Percentiles rank a stretch among this genome's conserved stretches.
phyloP scores from a whole-genome alignment of 2,329 filamentous ascomycete genomes.

The Penicillium thymicola region DNA sequence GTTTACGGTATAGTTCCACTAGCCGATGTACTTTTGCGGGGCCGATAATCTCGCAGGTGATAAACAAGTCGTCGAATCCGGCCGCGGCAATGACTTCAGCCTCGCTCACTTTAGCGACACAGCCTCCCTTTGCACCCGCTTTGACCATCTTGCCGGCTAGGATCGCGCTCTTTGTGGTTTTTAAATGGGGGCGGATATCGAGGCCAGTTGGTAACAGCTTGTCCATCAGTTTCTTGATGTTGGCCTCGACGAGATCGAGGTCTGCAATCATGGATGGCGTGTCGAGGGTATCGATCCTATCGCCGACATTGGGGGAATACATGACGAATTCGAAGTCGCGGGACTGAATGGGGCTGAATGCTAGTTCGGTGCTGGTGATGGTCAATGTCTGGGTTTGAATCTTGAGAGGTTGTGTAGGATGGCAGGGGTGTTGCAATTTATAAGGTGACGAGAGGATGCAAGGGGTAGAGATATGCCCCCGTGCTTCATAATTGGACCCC shows the following conservation, averaged over 20 bases:
- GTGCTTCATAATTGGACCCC: neutral
- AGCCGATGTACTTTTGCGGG: conserved; percentile 46
- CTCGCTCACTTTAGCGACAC: conserved; percentile 53
- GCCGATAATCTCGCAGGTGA: conserved; percentile 53
- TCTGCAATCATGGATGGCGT: conserved; percentile 58
- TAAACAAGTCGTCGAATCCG: conserved; percentile 51
- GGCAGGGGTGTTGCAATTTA: neutral
- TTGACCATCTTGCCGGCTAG: conserved; percentile 45
- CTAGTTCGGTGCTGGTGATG: neutral
- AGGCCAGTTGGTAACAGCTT: conserved; percentile 47
- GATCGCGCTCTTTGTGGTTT: conserved; percentile 51
- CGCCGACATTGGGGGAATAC: conserved; percentile 46
- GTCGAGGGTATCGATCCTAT: conserved; percentile 46
- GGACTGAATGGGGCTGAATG: neutral
- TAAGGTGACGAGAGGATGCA: neutral
- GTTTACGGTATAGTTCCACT: conserved; percentile 44
- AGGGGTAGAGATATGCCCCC: neutral
- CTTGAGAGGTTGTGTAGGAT: neutral
- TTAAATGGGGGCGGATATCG: conserved; percentile 51
- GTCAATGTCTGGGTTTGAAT: neutral
- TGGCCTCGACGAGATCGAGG: conserved; percentile 51
- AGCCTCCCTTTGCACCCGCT: conserved; percentile 51
- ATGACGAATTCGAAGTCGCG: conserved; percentile 13
- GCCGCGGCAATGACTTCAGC: conserved; percentile 43
- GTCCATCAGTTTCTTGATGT: conserved; percentile 49